Percentiles rank a stretch among this genome's conserved stretches.
These are phyloP conservation scores for Osmanthus fragrans DNA, from an alignment of 257 asterid genomes.

Conservation along the genomic window DNA sequence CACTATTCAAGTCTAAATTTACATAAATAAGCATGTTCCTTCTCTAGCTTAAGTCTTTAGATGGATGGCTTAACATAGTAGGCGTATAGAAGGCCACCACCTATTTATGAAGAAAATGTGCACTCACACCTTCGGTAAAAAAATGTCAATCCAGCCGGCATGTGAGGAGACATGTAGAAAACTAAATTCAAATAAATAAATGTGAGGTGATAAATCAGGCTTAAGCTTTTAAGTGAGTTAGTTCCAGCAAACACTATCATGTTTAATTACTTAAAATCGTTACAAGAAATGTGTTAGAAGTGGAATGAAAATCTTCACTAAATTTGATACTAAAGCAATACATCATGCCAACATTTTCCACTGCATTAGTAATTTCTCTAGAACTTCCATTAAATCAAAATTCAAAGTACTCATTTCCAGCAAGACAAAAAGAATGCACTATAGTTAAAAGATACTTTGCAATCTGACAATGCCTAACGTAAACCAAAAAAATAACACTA, in stretches of 20 bases:
- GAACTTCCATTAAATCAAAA: conserved; percentile 10
- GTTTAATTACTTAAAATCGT: background rate
- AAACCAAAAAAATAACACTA: no score
- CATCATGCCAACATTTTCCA: background rate
- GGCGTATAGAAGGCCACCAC: background rate
- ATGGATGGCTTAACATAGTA: background rate
- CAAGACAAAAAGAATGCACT: conserved; percentile 5
- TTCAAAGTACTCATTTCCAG: conserved; percentile 2
- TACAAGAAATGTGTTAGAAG: background rate
- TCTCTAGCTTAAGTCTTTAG: background rate
- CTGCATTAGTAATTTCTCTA: background rate
- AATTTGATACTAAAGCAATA: conserved; percentile 4
- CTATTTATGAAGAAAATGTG: background rate
- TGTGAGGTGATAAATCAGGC: background rate
- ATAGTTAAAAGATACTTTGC: background rate
- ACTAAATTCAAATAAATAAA: background rate
- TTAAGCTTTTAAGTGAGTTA: background rate
- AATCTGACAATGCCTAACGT: background rate
- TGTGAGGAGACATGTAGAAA: background rate
- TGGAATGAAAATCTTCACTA: background rate
- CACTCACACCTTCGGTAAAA: background rate
- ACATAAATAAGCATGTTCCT: background rate
- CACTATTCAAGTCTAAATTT: background rate
- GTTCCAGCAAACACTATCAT: background rate
- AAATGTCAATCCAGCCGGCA: background rate